Base-by-base conservation (phyloP, 176 grass and related monocot species). In the Elaeis guineensis region DNA sequence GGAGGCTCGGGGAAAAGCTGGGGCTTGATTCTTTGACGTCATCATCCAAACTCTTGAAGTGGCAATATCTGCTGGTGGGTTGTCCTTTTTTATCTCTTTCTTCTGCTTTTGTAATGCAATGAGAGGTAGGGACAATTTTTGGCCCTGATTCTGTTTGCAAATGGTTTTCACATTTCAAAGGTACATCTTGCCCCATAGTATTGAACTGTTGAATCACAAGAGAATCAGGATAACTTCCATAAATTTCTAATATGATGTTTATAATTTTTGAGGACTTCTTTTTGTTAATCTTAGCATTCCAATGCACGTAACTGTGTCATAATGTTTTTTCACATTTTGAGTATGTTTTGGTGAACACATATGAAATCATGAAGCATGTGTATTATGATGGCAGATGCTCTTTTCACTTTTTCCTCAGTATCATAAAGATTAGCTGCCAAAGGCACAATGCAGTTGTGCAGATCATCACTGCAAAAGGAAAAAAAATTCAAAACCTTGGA, bases 161-260 rank as follows among this genome's bases (percentile, higher is more conserved):
- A 52, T 50, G 71, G 61, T 19, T 79, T 62, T 75, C 54, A 67
- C 6, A 60, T 59, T 75, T 32, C 21, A 52, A 61, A 29, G 65
- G 55, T 77, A 72, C 58, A 71, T 92, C 79, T 50, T 92, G 84
- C 25, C 81, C 84, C 87, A 91, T 85, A 2, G 51, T 35, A 66
- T 64, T 54, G n/a, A 54, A 11, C 59, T 61, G 18, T 25, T 18
- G 50, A 62, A 54, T 5, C 4, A 54, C n/a, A 63, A 73, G 4
- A 26, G 29, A 44, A 59, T 11, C 44, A 11, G 21, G 16, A 52
- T 65, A 65, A 49, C 7, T 51, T 52, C 16, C 14, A 65, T 5
- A 52, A 65, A 28, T 16, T 4, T 16, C 17, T 14, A 26, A 49
- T 20, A 12, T 39, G 11, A 14, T 44, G 11, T 44, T 44, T 12